Evolutionary conservation across 306 rosid species (phyloP).

Genomic region (Cicer judaicum): DNA sequence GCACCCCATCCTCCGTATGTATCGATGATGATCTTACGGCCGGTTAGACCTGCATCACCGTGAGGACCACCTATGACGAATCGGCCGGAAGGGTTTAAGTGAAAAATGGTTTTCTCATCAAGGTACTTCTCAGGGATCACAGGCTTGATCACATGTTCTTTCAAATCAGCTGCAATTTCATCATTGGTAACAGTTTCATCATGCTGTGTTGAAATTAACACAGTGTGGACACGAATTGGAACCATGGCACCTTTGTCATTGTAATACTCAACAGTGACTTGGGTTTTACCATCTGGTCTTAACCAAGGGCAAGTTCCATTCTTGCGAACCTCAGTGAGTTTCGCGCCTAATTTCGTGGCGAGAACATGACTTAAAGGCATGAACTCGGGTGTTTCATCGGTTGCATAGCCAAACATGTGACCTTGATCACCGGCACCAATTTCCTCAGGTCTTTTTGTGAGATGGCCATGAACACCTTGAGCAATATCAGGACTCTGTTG

Average conservation of each 20-base stretch:
- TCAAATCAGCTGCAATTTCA: constrained; percentile 54
- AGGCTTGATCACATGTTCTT: constrained; percentile 56
- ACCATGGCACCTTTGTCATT: constrained; percentile 60
- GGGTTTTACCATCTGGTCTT: constrained; percentile 61
- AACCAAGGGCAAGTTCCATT: constrained; percentile 54
- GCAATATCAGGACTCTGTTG: constrained; percentile 59
- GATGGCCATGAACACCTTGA: constrained; percentile 56
- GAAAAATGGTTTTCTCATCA: constrained; percentile 57
- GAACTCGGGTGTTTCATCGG: constrained; percentile 54
- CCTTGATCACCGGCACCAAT: constrained; percentile 58
- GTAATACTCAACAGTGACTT: constrained; percentile 56
- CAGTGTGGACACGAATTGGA: constrained; percentile 52
- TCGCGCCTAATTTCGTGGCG: constrained; percentile 56
- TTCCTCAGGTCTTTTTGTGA: constrained; percentile 52
- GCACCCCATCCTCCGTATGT: constrained; percentile 59
- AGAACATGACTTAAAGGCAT: constrained; percentile 61
- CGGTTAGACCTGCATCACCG: constrained; percentile 58
- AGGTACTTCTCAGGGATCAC: constrained; percentile 59
- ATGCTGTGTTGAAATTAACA: constrained; percentile 55
- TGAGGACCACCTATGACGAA: constrained; percentile 60
- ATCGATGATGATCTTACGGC: constrained; percentile 57
- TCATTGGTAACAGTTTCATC: constrained; percentile 59
- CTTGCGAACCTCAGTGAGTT: constrained; percentile 54
- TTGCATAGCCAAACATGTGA: constrained; percentile 58
- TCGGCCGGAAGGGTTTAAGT: constrained; percentile 55